Base-by-base conservation (phyloP, 2,329 filamentous ascomycete genomes). In the Chaetomium strumarium region DNA sequence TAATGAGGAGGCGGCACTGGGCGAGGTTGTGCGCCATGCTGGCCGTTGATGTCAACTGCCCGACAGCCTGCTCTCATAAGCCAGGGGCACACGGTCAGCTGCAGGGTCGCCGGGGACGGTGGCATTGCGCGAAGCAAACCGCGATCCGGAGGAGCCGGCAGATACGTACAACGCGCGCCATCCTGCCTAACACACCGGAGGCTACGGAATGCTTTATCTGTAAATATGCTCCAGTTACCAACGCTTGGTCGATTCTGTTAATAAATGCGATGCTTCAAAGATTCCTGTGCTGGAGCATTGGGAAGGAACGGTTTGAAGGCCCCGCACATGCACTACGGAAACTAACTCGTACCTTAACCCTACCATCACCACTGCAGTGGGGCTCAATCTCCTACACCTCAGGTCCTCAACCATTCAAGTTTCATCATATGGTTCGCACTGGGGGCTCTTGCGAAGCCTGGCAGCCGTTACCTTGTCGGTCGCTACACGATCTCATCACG, bases 31-130 rank as follows among this genome's bases (percentile, higher is more conserved):
- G 79, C 59, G 79, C 71, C 75, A 93, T 83, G 58, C 81, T 87
- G 56, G 84, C 78, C 53, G 89, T 95, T 36, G 90, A 91, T 72
- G 90, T 91, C 70, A 96, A 82, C 71, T 96, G 92, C 33, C 90
- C 91, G 42, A 96, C 77, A 59, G 90, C 90, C 90, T 95, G 63
- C 36, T 17, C 34, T 30, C 20, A 37, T n/a, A 5, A n/a, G 13
- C 9, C 11, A 9, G 11, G 12, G 12, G n/a, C 10, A 31, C 8
- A 33, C 5, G 14, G 46, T 49, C 38, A 49, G 46, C 29, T 34
- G 11, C 14, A 20, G 16, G 7, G 41, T 6, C 19, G 13, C 11
- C 14, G 29, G 19, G 3, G 5, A 4, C 12, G 33, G 33, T 12
- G 14, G 14, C 33, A 34, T 11, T 14, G 33, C 11, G 11, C 33